Evolutionary conservation across 2,329 filamentous ascomycete genomes (phyloP), one percentile per base, ranked within the genome.

Genomic region (Eutypa lata): DNA sequence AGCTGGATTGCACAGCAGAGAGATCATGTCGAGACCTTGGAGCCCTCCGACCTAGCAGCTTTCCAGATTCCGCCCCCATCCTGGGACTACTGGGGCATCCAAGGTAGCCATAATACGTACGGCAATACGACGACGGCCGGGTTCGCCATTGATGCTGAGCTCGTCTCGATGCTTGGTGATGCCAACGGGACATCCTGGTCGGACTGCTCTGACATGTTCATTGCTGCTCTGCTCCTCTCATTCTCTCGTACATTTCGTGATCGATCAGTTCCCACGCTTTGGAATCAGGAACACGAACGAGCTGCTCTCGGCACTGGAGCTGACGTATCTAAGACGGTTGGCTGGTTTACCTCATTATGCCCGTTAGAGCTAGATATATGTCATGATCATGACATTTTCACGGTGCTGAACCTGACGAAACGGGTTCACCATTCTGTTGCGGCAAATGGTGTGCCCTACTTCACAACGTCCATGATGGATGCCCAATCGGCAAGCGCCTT

Each of bases 301-400:
- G 67, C 74, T n/a, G 63, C 69, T 2, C 72, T 73, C 55, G 74
- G 74, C 24, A 63, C 66, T 0, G 74, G 76, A 16, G 68, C 79
- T 13, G 78, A 84, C 63, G 73, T 83, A 1, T 75, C 76, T 4
- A 72, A 81, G 49, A 84, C 81, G 0, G 80, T 85, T 0, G 82
- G 82, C 2, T 84, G 81, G 81, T 83, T 85, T 56, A 83, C 81
- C 2, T 76, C 80, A 0, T 67, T 85, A 13, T 80, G 76, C 47
- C 82, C 82, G 0, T 68, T 84, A 6, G 69, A 72, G 2, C 67
- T 78, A 2, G 71, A 72, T 8, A 60, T 75, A 1, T 72, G 76
- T 2, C 66, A 70, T 2, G 65, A 71, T 2, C 75, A 79, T 31
- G 78, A 83, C 53, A 65, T 83, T 16, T 65, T 82, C 38, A 70